Evolutionary conservation across 2,329 filamentous ascomycete species (phyloP).

Genomic region (Aspergillus versicolor): DNA sequence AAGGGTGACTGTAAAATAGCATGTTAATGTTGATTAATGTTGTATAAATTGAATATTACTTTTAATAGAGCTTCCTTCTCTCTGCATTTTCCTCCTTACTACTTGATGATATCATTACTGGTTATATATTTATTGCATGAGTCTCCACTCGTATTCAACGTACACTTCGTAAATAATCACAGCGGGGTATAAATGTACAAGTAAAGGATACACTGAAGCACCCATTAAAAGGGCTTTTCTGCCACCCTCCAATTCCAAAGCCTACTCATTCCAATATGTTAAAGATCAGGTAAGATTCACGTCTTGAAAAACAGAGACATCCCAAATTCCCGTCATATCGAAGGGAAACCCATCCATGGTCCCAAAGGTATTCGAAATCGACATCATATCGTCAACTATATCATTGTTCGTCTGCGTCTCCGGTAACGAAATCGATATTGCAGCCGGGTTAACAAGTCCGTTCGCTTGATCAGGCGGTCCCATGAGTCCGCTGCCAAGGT

Average conservation of each 20-base stretch:
- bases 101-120: background rate
- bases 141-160: background rate
- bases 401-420: slow-evolving; percentile 47
- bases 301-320: slow-evolving; percentile 44
- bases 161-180: background rate
- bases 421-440: slow-evolving; percentile 42
- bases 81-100: too few species aligned
- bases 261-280: too few species aligned
- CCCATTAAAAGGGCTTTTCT: slow-evolving; percentile 3
- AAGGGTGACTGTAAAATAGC: slow-evolving; percentile 38
- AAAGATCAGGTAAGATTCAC: slow-evolving; percentile 29
- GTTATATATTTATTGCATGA: background rate
- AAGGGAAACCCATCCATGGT: slow-evolving; percentile 48
- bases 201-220: background rate
- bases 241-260: background rate
- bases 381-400: slow-evolving; percentile 49
- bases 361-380: slow-evolving; percentile 45
- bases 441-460: slow-evolving; percentile 37
- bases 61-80: background rate
- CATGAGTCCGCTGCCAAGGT: slow-evolving; percentile 16
- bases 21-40: slow-evolving; percentile 26
- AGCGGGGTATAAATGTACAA: slow-evolving; percentile 3
- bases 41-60: slow-evolving; percentile 25
- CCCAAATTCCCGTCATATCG: slow-evolving; percentile 49
- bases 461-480: slow-evolving; percentile 17